Evolutionary conservation across 805 yeast genomes (phyloP), one percentile per base, ranked within the genome.

Genomic region (Ogataea trehalophila): DNA sequence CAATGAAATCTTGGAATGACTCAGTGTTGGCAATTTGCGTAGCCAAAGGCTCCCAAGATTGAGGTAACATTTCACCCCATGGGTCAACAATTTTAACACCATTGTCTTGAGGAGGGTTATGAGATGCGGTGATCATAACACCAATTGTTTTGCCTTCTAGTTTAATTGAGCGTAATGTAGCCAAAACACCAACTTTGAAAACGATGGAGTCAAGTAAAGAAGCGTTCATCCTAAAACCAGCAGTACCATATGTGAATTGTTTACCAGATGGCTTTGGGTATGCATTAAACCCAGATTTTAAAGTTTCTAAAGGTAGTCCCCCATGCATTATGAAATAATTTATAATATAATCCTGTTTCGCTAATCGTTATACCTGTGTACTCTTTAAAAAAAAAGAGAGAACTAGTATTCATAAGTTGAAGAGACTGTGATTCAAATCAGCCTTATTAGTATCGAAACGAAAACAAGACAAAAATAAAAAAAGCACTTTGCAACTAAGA

Each of bases 31-130:
- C 97, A 51, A 94, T 69, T 26, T 66, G 60, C 1, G 97, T 87
- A 15, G 96, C 96, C 52, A 80, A 70, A 0, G 73, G 68, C 62
- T 94, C 99, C 99, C 99, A 94, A 6, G 73, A 58, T 45, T 81
- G 80, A 47, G 79, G 85, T 56, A 91, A 75, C 97, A 91, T 91
- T 52, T 86, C 89, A 23, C 98, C 97, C 62, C 76, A 69, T 1
- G 98, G 97, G 56, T 92, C 98, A 22, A 92, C 88, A n/a, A 94
- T 74, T 67, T 92, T 92, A 43, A 89, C 92, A 29, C 97, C 97
- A 58, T 89, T 89, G 63, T 91, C 97, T 38, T 73, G 72, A 0
- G 97, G 96, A 0, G 97, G 97, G 59, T 90, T 90, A 66, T 90
- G 97, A 0, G 95, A 86, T 0, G 97, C 97, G 1, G 97, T 94